Evolutionary conservation across 1,139 yeast species (phyloP).

Genomic region (Blastobotrys capitulatus): DNA sequence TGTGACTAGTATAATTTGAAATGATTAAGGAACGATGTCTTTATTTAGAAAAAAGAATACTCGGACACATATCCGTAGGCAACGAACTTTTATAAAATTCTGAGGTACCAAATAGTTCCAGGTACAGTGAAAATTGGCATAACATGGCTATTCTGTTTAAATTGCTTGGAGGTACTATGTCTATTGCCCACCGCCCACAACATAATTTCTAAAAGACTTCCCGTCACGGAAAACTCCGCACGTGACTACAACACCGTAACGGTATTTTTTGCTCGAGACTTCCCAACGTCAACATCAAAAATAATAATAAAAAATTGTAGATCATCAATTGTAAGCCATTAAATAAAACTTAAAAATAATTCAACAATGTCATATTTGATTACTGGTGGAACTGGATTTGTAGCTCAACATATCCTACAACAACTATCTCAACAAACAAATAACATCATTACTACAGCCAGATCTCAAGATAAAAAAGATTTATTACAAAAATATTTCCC

Average conservation of each 20-base stretch:
- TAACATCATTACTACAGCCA: neutral
- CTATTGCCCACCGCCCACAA: too few species aligned
- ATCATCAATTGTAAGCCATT: neutral
- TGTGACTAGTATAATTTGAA: too few species aligned
- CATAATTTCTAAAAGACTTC: too few species aligned
- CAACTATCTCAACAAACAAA: neutral
- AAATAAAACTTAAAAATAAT: neutral
- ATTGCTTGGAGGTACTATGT: too few species aligned
- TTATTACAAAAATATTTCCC: neutral
- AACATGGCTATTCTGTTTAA: too few species aligned
- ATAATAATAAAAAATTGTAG: neutral
- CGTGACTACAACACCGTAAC: neutral
- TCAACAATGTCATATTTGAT: neutral
- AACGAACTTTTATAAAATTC: too few species aligned
- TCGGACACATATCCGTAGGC: too few species aligned
- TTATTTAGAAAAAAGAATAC: too few species aligned
- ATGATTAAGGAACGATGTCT: too few species aligned
- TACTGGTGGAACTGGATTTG: conserved; percentile 5
- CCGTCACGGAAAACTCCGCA: too few species aligned
- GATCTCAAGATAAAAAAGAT: neutral
- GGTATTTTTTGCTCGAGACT: neutral
- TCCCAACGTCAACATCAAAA: neutral
- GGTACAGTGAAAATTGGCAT: too few species aligned
- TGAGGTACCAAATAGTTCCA: too few species aligned
- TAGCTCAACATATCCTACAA: conserved; percentile 2